Base-by-base conservation (phyloP, 1,284 basidiomycete species). In the Ceratobasidium sp. region DNA sequence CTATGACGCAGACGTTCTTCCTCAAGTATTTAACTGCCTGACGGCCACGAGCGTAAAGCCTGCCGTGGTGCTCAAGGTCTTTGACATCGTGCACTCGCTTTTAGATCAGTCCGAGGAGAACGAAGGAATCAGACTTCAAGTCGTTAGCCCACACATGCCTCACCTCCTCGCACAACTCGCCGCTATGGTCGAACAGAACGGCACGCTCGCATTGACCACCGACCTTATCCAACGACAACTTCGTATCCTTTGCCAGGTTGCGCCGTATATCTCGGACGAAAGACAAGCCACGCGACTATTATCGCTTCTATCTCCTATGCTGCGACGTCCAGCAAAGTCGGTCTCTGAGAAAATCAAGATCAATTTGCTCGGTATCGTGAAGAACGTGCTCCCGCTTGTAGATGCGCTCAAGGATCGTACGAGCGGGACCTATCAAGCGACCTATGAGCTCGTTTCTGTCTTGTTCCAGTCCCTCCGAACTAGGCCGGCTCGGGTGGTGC, bases 271-370 rank as follows among this genome's bases (percentile, higher is more conserved):
- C 64, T 84, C 87, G 0, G 89, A 93, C 78, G 84, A 88, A 0
- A 80, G 83, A 0, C 94, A 98, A 80, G 95, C 95, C 0, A 86
- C 88, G 39, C 88, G 88, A 11, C 87, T 99, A 16, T 85, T 96
- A 19, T 81, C 84, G 0, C 85, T 98, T 0, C 91, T 99, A 77
- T 84, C 88, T 0, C 96, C 96, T 0, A 86, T 98, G 74, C 85
- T 99, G 43, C 90, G 90, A 68, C 93, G 91, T 79, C 89, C 93
- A 11, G 84, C 88, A 11, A 93, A 90, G 79, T 82, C 90, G 8
- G 88, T 98, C 0, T 87, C 93, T 0, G 98, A 99, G 82, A 93
- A 91, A 81, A 87, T 92, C 80, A 98, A 98, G 85, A 86, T 90
- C 51, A 90, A 98, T 80, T 84, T 98, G 65, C 85, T 98, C 63